phyloP scores from a whole-genome alignment of 192 early-diverging fungal genomes.

The Rhizoclosmatium sp. region DNA sequence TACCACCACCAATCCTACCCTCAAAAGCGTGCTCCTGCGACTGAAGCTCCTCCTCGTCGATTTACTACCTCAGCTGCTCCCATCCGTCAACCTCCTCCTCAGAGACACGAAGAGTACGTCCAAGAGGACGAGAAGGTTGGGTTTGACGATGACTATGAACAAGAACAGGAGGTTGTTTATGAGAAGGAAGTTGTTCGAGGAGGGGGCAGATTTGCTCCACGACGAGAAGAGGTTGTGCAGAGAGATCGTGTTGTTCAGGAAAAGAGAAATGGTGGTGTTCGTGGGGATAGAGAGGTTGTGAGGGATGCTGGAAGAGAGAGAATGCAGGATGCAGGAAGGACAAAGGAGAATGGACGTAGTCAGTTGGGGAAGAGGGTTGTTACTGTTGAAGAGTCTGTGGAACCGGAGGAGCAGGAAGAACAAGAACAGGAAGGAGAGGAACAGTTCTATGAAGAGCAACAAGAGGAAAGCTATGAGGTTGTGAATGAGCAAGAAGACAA shows the following conservation, averaged over 20 bases:
- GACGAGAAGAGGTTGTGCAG: no score
- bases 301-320: not conserved
- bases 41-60: not conserved
- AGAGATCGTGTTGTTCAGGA: no score
- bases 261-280: not conserved
- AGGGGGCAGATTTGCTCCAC: not conserved
- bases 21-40: not conserved
- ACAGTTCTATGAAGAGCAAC: not conserved
- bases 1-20: not conserved
- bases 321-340: not conserved
- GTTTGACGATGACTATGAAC: not conserved
- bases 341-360: not conserved
- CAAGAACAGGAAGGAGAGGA: conserved; percentile 9
- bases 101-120: not conserved
- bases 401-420: not conserved
- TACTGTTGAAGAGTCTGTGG: not conserved
- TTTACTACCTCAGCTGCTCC: not conserved
- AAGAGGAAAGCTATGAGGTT: not conserved
- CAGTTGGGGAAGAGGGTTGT: conserved; percentile 6
- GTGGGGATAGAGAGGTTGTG: not conserved
- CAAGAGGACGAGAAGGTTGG: not conserved
- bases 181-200: not conserved
- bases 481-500: not conserved
- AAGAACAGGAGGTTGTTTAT: not conserved
- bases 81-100: not conserved